phyloP scores from a whole-genome alignment of 495 filamentous ascomycete species.

The Schizothecium vesticola region DNA sequence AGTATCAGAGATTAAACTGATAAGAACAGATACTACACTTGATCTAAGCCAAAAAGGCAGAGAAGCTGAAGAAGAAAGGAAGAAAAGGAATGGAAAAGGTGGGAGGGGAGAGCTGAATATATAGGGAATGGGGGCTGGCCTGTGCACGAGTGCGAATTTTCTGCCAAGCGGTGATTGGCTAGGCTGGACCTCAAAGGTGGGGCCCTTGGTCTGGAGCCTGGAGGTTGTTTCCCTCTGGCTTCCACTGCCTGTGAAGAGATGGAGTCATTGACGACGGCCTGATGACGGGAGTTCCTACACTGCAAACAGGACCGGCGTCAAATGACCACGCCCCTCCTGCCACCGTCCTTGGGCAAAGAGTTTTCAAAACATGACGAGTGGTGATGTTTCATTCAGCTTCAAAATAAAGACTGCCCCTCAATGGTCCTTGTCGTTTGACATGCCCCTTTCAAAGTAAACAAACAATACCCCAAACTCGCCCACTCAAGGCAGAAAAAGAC shows the following conservation, averaged over 20 bases:
- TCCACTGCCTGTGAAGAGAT: neutral
- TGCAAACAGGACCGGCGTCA: neutral
- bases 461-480: neutral
- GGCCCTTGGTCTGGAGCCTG: neutral
- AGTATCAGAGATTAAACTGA: constrained; percentile 85
- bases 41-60: constrained; percentile 82
- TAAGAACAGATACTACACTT: constrained; percentile 99
- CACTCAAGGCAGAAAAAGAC: neutral
- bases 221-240: neutral
- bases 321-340: neutral
- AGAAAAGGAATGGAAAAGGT: neutral
- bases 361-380: neutral
- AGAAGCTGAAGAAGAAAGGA: constrained; percentile 32
- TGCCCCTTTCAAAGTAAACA: neutral
- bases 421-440: neutral
- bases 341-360: too few species aligned
- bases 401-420: neutral
- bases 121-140: neutral
- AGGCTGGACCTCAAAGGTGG: neutral
- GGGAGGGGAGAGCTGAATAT: neutral
- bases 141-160: neutral
- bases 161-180: neutral
- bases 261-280: neutral
- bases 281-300: neutral
- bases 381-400: neutral